Conservation (phyloP, 345 rosid genomes). For the Eutrema yunnanense region DNA sequence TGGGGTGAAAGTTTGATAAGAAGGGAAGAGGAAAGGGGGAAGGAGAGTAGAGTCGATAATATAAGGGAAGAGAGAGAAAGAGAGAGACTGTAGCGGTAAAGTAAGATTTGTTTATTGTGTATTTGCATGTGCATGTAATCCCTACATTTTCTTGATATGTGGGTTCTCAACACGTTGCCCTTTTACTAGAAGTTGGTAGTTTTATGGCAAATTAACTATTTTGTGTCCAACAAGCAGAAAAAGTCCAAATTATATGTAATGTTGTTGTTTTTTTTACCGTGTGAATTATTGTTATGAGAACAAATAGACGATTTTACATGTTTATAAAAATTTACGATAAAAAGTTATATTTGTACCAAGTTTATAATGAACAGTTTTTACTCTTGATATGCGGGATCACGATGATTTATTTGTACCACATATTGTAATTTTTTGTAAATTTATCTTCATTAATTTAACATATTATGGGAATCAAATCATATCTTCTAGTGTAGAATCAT, state of each 20-base stretch:
- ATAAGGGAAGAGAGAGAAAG: slow-evolving; percentile 4
- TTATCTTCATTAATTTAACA: too few relatives aligned
- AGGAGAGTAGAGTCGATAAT: not conserved
- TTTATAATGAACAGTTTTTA: too few relatives aligned
- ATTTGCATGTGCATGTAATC: slow-evolving; percentile 17
- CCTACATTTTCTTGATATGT: slow-evolving; percentile 4
- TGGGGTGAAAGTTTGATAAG: slow-evolving; percentile 6
- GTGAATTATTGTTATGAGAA: too few relatives aligned
- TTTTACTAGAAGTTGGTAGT: not conserved
- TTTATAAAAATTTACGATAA: too few relatives aligned
- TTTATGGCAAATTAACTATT: not conserved
- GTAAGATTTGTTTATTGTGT: not conserved
- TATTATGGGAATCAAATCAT: too few relatives aligned
- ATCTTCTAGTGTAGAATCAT: too few relatives aligned
- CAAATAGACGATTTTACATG: too few relatives aligned
- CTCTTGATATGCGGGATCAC: too few relatives aligned
- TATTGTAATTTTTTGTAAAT: too few relatives aligned
- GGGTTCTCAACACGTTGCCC: slow-evolving; percentile 2
- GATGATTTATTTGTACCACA: too few relatives aligned
- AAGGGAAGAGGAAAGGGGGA: slow-evolving; percentile 2
- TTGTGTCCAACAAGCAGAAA: not conserved
- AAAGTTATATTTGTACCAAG: too few relatives aligned
- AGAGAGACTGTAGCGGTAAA: not conserved
- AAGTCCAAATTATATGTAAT: not conserved
- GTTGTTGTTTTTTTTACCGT: too few relatives aligned